These are phyloP conservation scores for Alternaria metachromatica DNA, from an alignment of 2,329 filamentous ascomycete species.

Conservation along the genomic window DNA sequence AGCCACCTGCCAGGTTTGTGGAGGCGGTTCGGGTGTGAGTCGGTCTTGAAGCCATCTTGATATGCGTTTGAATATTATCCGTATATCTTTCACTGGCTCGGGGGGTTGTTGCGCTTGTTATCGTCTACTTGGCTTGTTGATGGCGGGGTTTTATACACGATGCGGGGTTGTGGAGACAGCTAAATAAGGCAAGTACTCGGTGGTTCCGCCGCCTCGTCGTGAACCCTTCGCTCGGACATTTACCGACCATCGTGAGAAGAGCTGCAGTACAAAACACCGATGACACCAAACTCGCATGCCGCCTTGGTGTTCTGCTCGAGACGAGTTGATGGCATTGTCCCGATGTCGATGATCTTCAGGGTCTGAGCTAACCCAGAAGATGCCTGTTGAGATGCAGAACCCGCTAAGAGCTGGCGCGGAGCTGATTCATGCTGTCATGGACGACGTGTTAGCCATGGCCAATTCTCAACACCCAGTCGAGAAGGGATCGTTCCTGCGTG, in stretches of 20 bases:
- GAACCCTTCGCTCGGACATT: not conserved
- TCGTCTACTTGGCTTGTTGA: conserved; percentile 5
- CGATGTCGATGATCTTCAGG: conserved; percentile 9
- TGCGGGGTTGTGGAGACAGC: conserved; percentile 27
- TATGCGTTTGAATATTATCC: not conserved
- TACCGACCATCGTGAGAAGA: conserved; percentile 6
- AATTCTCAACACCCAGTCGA: not conserved
- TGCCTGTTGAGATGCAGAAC: conserved; percentile 1
- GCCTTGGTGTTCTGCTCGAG: not conserved
- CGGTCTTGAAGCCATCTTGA: conserved; percentile 49
- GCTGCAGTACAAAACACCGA: not conserved
- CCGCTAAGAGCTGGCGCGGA: conserved; percentile 2
- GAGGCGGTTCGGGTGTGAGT: conserved; percentile 44
- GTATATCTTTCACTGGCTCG: not conserved
- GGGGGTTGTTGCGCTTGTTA: not conserved
- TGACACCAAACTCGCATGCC: not conserved
- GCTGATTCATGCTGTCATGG: conserved; percentile 2
- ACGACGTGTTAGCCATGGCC: not conserved
- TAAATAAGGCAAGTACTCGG: conserved; percentile 23
- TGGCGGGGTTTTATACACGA: conserved; percentile 28
- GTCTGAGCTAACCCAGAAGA: conserved; percentile 7
- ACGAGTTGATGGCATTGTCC: conserved; percentile 2
- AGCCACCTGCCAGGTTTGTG: conserved; percentile 46
- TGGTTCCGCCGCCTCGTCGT: conserved; percentile 19
- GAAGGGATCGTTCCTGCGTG: not conserved